Evolutionary conservation across 306 rosid genomes (phyloP).

Genomic region (Cucurbita maxima): DNA sequence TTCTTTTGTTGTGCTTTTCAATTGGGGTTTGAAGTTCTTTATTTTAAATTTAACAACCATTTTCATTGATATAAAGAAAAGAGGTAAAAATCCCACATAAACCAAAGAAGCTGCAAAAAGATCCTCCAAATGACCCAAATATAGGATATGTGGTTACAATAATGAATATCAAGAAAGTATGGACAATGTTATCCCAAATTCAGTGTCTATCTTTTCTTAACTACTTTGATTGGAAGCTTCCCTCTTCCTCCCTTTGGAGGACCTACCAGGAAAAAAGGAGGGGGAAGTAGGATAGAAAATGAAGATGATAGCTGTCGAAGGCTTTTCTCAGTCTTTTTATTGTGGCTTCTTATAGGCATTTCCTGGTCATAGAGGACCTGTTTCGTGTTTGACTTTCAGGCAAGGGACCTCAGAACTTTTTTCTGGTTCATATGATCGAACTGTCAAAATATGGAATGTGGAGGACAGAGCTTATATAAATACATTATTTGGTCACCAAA

Average conservation of each 20-base stretch:
- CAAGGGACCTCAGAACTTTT: constrained; percentile 85
- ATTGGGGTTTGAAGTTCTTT: not conserved
- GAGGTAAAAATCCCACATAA: not conserved
- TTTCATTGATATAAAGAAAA: not conserved
- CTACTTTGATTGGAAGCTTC: not conserved
- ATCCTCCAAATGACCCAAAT: not conserved
- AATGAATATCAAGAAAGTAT: not conserved
- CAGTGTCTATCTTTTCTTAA: not conserved
- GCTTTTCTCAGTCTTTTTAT: constrained; percentile 1
- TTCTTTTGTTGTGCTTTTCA: not conserved
- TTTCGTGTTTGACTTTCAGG: constrained; percentile 79
- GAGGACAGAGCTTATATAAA: constrained; percentile 83
- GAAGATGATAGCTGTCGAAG: not conserved
- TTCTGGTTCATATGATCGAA: constrained; percentile 92
- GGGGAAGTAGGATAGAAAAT: not conserved
- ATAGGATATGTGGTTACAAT: too few species aligned
- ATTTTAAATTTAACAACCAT: not conserved
- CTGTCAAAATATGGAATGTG: constrained; percentile 89
- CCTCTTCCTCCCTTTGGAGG: not conserved
- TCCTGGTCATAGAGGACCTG: constrained; percentile 81
- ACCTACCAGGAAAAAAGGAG: not conserved
- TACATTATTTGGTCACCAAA: constrained; percentile 86
- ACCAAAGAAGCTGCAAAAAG: not conserved
- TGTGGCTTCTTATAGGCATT: constrained; percentile 51
- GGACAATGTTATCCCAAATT: not conserved